Percentiles rank a stretch among this genome's conserved stretches.
phyloP scores from a whole-genome alignment of 768 basidiomycete species.

The Flagelloscypha sp. region DNA sequence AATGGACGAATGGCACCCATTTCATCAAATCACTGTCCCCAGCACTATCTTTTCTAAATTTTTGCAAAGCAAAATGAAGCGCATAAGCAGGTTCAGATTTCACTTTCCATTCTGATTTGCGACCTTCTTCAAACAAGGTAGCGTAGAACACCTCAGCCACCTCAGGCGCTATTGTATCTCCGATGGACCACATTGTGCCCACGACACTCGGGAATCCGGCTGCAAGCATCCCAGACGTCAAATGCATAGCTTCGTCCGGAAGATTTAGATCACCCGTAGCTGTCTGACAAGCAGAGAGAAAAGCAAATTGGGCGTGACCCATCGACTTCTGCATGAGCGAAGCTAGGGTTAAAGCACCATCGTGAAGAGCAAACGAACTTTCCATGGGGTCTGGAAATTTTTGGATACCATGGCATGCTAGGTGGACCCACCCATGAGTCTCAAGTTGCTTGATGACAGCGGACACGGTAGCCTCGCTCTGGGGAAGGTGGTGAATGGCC shows the following conservation, averaged over 20 bases:
- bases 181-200: slow-evolving; percentile 26
- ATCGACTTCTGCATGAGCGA: slow-evolving; percentile 9
- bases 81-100: no score
- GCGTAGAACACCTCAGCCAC: slow-evolving; percentile 10
- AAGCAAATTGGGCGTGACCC: slow-evolving; percentile 12
- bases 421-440: slow-evolving; percentile 15
- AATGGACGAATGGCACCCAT: no score
- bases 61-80: no score
- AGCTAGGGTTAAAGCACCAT: slow-evolving; percentile 7
- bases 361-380: slow-evolving; percentile 13
- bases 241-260: slow-evolving; percentile 15
- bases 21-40: no score
- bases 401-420: slow-evolving; percentile 20
- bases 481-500: neutral
- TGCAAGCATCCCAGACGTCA: slow-evolving; percentile 17
- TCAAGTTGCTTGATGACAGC: slow-evolving; percentile 1
- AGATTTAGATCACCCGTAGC: slow-evolving; percentile 11
- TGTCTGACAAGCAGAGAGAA: slow-evolving; percentile 17
- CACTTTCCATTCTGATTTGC: neutral
- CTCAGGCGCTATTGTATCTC: slow-evolving; percentile 15
- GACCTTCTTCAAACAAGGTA: slow-evolving; percentile 3
- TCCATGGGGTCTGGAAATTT: slow-evolving; percentile 12
- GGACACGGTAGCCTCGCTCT: neutral
- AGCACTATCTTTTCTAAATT: no score
- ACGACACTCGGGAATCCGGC: slow-evolving; percentile 18